Percentiles rank a stretch among this genome's conserved stretches.
phyloP scores from a whole-genome alignment of 352 stramenopile genomes.

The Globisporangium okanoganense region DNA sequence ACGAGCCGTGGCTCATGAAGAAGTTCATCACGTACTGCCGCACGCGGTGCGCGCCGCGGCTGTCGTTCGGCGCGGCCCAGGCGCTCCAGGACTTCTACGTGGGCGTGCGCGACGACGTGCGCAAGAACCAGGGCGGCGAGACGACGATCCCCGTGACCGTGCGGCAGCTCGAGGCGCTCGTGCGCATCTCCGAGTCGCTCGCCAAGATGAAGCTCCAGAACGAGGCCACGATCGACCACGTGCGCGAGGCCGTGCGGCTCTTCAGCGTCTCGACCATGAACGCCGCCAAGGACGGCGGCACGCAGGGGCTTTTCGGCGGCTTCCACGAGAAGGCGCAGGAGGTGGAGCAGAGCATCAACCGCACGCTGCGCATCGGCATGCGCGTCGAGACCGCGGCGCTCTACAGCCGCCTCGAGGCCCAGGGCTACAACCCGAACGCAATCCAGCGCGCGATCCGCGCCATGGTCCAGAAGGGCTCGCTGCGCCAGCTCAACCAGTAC shows the following conservation, averaged over 20 bases:
- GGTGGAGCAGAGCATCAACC: constrained; percentile 81
- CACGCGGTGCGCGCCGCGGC: constrained; percentile 87
- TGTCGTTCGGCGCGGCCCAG: constrained; percentile 91
- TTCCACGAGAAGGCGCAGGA: constrained; percentile 84
- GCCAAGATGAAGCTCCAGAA: constrained; percentile 97
- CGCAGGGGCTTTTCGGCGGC: constrained; percentile 68
- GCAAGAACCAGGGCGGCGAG: constrained; percentile 70
- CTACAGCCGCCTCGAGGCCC: constrained; percentile 76
- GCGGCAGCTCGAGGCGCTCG: constrained; percentile 97
- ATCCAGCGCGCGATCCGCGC: constrained; percentile 84
- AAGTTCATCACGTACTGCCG: constrained; percentile 98
- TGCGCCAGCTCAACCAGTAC: constrained; percentile 83
- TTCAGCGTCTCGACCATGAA: constrained; percentile 99
- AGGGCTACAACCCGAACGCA: constrained; percentile 81
- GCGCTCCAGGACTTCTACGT: constrained; percentile 97
- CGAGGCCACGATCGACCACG: constrained; percentile 84
- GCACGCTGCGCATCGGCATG: constrained; percentile 74
- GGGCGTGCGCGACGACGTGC: constrained; percentile 95
- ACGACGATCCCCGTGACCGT: constrained; percentile 97
- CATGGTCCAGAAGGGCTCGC: constrained; percentile 82
- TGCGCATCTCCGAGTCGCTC: constrained; percentile 96
- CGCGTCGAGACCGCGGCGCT: constrained; percentile 77
- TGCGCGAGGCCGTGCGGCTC: constrained; percentile 95
- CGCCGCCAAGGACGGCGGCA: constrained; percentile 90
- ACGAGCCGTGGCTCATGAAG: constrained; percentile 92